Percentiles rank a stretch among this genome's conserved stretches.
phyloP scores from a whole-genome alignment of 805 yeast genomes.

The Monosporozyma aquatica region DNA sequence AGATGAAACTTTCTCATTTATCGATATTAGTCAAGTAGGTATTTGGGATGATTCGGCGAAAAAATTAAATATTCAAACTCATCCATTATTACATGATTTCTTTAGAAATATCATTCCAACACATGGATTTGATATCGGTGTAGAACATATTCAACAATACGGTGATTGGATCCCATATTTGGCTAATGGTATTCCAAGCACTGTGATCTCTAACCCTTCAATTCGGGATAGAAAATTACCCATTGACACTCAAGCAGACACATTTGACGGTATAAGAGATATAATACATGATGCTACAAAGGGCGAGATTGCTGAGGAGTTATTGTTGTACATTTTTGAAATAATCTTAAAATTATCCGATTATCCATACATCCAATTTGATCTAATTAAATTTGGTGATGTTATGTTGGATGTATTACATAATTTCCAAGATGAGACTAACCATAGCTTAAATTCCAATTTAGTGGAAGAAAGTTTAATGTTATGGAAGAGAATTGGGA shows the following conservation, averaged over 20 bases:
- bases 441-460: conserved; percentile 23
- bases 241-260: conserved; percentile 59
- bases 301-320: conserved; percentile 40
- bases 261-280: conserved; percentile 44
- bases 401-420: conserved; percentile 36
- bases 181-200: conserved; percentile 43
- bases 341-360: conserved; percentile 56
- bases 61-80: conserved; percentile 45
- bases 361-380: conserved; percentile 66
- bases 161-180: conserved; percentile 67
- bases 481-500: conserved; percentile 37
- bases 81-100: conserved; percentile 52
- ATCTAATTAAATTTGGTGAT: conserved; percentile 40
- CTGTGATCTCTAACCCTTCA: conserved; percentile 19
- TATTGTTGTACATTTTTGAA: conserved; percentile 48
- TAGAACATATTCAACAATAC: conserved; percentile 21
- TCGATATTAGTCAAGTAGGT: conserved; percentile 49
- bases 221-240: conserved; percentile 36
- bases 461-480: conserved; percentile 26
- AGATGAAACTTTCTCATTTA: conserved; percentile 56
- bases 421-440: conserved; percentile 33
- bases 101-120: conserved; percentile 26
- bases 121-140: conserved; percentile 16
- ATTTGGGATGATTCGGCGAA: conserved; percentile 44
- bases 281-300: conserved; percentile 39